phyloP scores from a whole-genome alignment of 164 flowering plant genomes.

The Euptelea pleiosperma region DNA sequence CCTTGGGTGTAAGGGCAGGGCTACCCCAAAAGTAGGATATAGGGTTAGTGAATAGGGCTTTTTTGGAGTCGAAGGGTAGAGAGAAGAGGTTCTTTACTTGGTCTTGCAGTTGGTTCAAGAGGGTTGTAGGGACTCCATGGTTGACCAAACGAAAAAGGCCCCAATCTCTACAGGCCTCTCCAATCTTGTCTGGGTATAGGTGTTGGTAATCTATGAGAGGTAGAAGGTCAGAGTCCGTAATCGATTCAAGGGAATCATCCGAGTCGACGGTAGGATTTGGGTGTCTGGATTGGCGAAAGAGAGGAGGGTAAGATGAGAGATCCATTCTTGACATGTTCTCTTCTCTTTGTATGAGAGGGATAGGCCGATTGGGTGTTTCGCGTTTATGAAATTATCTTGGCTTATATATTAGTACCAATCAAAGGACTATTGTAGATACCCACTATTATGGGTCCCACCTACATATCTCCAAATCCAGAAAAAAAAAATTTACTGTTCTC shows the following conservation, averaged over 20 bases:
- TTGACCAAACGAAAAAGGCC: constrained; percentile 63
- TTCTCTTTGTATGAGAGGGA: too few species aligned
- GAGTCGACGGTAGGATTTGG: background rate
- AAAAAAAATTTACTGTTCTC: too few species aligned
- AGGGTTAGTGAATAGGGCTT: constrained; percentile 23
- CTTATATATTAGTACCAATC: too few species aligned
- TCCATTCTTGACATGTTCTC: background rate
- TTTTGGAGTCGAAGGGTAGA: constrained; percentile 53
- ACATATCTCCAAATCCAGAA: too few species aligned
- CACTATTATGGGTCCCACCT: too few species aligned
- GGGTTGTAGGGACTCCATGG: constrained; percentile 55
- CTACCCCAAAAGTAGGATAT: constrained; percentile 66
- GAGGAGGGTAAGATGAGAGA: constrained; percentile 17
- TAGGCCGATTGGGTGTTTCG: too few species aligned
- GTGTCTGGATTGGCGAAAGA: constrained; percentile 11
- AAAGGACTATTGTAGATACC: too few species aligned
- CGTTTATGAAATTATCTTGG: too few species aligned
- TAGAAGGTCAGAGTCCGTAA: constrained; percentile 15
- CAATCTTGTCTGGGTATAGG: constrained; percentile 23
- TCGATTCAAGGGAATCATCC: background rate
- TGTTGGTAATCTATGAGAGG: constrained; percentile 49
- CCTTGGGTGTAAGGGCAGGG: constrained; percentile 43
- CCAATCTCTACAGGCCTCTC: constrained; percentile 52
- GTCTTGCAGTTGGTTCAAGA: constrained; percentile 32
- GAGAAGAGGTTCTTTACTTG: constrained; percentile 34